These are phyloP conservation scores for Kazachstania viticola DNA, from an alignment of 805 yeast species.

Conservation along the genomic window DNA sequence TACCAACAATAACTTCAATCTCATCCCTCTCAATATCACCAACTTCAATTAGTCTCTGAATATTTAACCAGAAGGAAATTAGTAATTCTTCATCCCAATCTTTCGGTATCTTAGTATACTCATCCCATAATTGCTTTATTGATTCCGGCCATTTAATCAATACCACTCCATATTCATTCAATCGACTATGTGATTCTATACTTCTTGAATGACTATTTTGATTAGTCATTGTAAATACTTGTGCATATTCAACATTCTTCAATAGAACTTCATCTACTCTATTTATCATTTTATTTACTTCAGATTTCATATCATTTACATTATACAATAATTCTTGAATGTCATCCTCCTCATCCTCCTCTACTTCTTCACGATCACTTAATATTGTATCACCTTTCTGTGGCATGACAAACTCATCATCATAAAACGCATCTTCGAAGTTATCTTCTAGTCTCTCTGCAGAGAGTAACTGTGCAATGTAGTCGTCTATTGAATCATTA, in stretches of 20 bases:
- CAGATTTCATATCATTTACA: background rate
- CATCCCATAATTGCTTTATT: conserved; percentile 21
- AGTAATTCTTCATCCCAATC: conserved; percentile 19
- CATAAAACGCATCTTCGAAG: too few relatives aligned
- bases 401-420: too few relatives aligned
- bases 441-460: too few relatives aligned
- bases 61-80: conserved; percentile 10
- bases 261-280: background rate
- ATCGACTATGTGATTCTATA: conserved; percentile 14
- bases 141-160: conserved; percentile 21
- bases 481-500: too few relatives aligned
- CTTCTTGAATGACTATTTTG: background rate
- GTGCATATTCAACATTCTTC: too few relatives aligned
- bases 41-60: conserved; percentile 8
- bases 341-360: too few relatives aligned
- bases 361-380: too few relatives aligned
- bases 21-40: conserved; percentile 3
- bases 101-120: conserved; percentile 19
- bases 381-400: too few relatives aligned
- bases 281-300: background rate
- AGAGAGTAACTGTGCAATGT: too few relatives aligned
- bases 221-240: background rate
- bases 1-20: conserved; percentile 10
- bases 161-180: conserved; percentile 21
- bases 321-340: background rate